Percentiles rank a stretch among this genome's conserved stretches.
Conservation (phyloP, 257 asterid species). For the Sherardia arvensis region DNA sequence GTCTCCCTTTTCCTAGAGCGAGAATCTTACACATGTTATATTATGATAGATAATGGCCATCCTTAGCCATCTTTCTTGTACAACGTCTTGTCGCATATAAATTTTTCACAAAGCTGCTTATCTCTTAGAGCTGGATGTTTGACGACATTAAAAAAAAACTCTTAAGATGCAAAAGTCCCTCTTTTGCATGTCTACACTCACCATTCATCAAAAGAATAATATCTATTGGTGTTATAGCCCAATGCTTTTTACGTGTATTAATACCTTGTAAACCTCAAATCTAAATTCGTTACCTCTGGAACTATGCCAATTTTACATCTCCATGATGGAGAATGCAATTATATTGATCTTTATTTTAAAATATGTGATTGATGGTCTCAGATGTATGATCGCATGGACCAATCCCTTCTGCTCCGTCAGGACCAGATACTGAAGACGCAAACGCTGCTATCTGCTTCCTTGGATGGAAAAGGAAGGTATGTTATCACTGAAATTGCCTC, state of each 20-base stretch:
- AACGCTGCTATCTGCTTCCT: constrained; percentile 56
- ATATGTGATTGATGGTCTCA: constrained; percentile 38
- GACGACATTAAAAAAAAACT: not conserved
- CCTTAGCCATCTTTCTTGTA: not conserved
- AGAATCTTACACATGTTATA: not conserved
- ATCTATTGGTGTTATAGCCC: too few relatives aligned
- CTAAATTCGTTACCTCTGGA: not conserved
- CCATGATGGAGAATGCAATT: not conserved
- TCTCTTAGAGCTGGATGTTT: not conserved
- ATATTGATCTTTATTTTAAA: not conserved
- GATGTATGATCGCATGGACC: constrained; percentile 66
- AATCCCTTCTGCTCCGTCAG: constrained; percentile 51
- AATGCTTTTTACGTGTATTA: not conserved
- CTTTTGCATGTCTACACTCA: too few relatives aligned
- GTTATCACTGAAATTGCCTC: not conserved
- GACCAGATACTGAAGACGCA: constrained; percentile 73
- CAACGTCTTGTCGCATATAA: not conserved
- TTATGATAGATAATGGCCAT: not conserved
- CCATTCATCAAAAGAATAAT: not conserved
- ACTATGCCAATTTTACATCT: not conserved
- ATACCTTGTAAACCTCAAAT: not conserved
- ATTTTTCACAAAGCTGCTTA: too few relatives aligned
- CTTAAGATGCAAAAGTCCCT: not conserved
- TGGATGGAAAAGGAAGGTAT: constrained; percentile 82
- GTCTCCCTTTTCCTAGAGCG: not conserved